Percentiles rank a stretch among this genome's conserved stretches.
phyloP scores from a whole-genome alignment of 768 basidiomycete species.

The Saitozyma podzolica region DNA sequence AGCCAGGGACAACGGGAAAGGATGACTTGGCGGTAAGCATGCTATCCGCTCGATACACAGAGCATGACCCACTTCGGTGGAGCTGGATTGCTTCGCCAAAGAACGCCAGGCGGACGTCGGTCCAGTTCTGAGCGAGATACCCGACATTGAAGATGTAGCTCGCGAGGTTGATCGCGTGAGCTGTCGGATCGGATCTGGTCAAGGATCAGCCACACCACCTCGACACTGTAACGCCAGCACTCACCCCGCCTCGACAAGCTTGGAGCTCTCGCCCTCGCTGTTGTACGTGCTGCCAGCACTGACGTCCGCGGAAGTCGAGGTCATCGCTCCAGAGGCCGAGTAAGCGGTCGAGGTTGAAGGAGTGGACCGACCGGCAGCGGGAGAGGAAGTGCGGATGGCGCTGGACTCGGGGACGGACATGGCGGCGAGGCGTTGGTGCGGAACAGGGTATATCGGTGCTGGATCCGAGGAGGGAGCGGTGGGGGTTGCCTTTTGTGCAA shows the following conservation, averaged over 20 bases:
- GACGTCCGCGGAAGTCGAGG: constrained; percentile 3
- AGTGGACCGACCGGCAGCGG: constrained; percentile 6
- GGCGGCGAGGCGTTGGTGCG: no score
- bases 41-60: not conserved
- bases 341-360: constrained; percentile 10
- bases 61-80: constrained; percentile 41
- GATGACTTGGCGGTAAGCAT: constrained; percentile 61
- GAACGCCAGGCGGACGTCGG: constrained; percentile 37
- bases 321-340: constrained; percentile 6
- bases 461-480: not conserved
- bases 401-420: no score
- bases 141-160: constrained; percentile 36
- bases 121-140: constrained; percentile 33
- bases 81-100: constrained; percentile 30
- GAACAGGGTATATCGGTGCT: not conserved
- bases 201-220: no score
- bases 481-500: not conserved
- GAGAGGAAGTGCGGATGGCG: no score
- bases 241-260: constrained; percentile 13
- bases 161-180: constrained; percentile 23
- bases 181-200: constrained; percentile 13
- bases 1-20: constrained; percentile 84
- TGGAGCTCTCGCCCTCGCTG: constrained; percentile 27
- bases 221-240: not conserved
- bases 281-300: constrained; percentile 7